Base-by-base conservation (phyloP, 2,329 filamentous ascomycete species). In the Ophiostoma tasmaniense region DNA sequence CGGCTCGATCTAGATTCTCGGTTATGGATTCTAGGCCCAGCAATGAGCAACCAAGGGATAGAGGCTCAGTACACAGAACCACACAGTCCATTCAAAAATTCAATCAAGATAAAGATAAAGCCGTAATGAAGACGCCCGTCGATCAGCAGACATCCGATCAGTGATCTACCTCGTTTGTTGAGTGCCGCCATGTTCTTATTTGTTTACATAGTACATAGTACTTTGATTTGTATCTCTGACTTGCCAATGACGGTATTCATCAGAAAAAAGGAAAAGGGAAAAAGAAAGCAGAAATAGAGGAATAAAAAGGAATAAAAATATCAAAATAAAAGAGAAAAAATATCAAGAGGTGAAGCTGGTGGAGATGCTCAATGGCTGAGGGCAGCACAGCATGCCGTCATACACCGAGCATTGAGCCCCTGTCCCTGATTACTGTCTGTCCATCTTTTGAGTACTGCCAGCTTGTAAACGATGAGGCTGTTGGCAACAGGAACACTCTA, bases 341-440 rank as follows among this genome's bases (percentile, higher is more conserved):
- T 22, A n/a, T 5, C 17, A 22, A 52, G 1, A 52, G 5, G 45
- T 25, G n/a, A 55, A 25, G n/a, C n/a, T 8, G 13, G n/a, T 55
- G 22, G 50, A 55, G 42, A n/a, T 66, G 50, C 62, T 35, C 68
- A 66, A 45, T 65, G 42, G 61, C 61, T 65, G 45, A 35, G 39
- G 59, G 50, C 66, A n/a, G 50, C 68, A 70, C 59, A 65, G 10
- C 50, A 70, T 68, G 68, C 66, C 68, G 68, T 69, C 66, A 69
- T 67, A 69, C 68, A 61, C 68, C 68, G 68, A 69, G 68, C 39
- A 55, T 52, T 65, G 13, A 61, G 50, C 39, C 68, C 37, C 39
- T 69, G 55, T 61, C 59, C 68, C 55, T 3, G 30, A 61, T 13
- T 3, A 14, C 37, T 61, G 55, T 30, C 25, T 25, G n/a, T 33